Evolutionary conservation across 371 early-diverging fungal genomes (phyloP).

Genomic region (Coemansia sp.): DNA sequence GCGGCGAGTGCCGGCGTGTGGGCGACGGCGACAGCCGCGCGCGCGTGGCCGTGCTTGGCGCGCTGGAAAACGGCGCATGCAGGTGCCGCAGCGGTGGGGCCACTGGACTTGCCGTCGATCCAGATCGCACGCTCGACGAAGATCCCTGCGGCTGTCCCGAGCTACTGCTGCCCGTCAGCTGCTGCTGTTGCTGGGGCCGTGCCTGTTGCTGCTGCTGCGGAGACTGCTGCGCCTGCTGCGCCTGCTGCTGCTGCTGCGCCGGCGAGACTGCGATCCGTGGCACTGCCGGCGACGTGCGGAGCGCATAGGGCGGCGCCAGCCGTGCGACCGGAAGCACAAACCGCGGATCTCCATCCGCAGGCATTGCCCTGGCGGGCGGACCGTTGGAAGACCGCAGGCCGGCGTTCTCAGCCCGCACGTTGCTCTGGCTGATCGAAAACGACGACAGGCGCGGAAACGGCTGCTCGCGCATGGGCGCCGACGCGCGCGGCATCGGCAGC

Average conservation of each 20-base stretch:
- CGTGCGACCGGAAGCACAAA: conserved; percentile 33
- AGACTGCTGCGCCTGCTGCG: neutral
- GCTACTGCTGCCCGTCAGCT: neutral
- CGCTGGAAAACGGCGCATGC: conserved; percentile 5
- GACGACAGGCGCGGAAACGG: conserved; percentile 43
- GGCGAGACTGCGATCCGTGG: neutral
- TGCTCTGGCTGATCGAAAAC: conserved; percentile 47
- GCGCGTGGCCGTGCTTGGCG: conserved; percentile 8
- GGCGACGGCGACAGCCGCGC: neutral
- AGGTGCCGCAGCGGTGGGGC: neutral
- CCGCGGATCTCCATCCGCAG: conserved; percentile 10
- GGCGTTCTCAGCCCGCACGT: conserved; percentile 33
- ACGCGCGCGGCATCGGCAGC: neutral
- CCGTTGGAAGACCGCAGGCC: neutral
- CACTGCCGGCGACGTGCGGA: neutral
- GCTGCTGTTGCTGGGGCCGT: neutral
- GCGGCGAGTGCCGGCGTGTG: neutral
- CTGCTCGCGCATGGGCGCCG: conserved; percentile 15
- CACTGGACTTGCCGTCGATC: conserved; percentile 9
- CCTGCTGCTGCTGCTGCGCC: neutral
- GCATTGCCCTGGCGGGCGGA: too few species aligned
- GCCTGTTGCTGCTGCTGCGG: neutral
- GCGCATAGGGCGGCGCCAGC: conserved; percentile 11
- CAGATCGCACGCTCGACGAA: conserved; percentile 3
- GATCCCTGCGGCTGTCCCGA: neutral